Conservation (phyloP, 768 basidiomycete species). For the Albatrellus ellisii region DNA sequence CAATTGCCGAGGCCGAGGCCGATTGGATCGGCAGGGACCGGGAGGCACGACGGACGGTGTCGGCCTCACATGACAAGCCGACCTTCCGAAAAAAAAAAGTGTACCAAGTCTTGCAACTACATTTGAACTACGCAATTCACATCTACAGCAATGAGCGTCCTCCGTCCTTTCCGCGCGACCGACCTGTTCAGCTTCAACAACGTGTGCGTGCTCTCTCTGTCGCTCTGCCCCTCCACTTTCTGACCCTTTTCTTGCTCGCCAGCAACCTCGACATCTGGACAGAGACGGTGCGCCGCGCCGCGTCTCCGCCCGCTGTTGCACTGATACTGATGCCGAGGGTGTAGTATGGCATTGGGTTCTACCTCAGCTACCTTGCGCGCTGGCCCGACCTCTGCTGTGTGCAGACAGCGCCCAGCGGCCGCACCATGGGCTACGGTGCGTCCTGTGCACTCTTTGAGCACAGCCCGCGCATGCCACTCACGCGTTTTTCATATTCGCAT, state of each 20-base stretch:
- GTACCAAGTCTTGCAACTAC: too few relatives aligned
- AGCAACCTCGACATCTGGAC: slow-evolving; percentile 97
- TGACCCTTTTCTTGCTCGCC: slow-evolving; percentile 2
- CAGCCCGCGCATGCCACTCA: slow-evolving; percentile 1
- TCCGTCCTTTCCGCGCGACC: slow-evolving; percentile 75
- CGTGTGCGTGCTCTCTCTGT: slow-evolving; percentile 36
- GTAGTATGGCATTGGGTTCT: slow-evolving; percentile 82
- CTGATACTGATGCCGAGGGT: not conserved
- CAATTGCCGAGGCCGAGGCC: too few relatives aligned
- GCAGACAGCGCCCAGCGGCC: slow-evolving; percentile 67
- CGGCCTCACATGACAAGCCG: too few relatives aligned
- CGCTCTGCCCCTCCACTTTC: not conserved
- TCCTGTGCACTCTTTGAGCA: slow-evolving; percentile 7
- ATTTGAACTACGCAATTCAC: too few relatives aligned
- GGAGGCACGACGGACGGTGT: too few relatives aligned
- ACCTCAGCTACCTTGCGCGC: slow-evolving; percentile 74
- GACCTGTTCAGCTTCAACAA: slow-evolving; percentile 93
- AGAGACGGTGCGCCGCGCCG: slow-evolving; percentile 69
- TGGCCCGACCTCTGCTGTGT: slow-evolving; percentile 90
- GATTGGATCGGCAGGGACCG: too few relatives aligned
- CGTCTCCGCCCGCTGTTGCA: not conserved
- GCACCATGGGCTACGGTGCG: slow-evolving; percentile 91
- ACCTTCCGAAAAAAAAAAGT: too few relatives aligned
- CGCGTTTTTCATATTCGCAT: not conserved
- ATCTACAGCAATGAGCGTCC: slow-evolving; percentile 56